Conservation (phyloP, 192 early-diverging fungal species). For the Umbelopsis sp. region DNA sequence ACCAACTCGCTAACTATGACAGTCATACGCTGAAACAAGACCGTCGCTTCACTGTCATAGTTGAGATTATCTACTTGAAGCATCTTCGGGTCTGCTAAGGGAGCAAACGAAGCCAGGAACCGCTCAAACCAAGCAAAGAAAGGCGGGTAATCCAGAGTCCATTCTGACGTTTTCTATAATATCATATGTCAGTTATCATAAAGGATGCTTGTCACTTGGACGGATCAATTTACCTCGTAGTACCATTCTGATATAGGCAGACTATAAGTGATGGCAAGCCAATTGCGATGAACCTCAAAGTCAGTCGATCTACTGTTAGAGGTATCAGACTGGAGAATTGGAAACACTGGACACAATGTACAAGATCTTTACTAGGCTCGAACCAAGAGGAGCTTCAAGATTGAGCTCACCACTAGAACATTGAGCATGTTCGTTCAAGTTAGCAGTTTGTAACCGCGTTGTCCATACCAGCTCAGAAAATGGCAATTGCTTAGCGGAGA, state of each 20-base stretch:
- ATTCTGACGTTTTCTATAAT: slow-evolving; percentile 73
- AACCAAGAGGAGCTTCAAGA: slow-evolving; percentile 68
- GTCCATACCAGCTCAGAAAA: neutral
- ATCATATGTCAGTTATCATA: neutral
- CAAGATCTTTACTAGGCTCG: slow-evolving; percentile 62
- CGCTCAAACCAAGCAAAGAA: slow-evolving; percentile 98
- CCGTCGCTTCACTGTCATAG: slow-evolving; percentile 67
- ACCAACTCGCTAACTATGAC: slow-evolving; percentile 85
- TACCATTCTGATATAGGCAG: slow-evolving; percentile 88
- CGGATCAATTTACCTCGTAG: slow-evolving; percentile 60
- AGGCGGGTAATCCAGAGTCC: slow-evolving; percentile 97
- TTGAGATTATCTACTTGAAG: slow-evolving; percentile 69
- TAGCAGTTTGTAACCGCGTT: neutral
- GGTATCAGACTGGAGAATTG: neutral
- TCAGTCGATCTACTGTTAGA: slow-evolving; percentile 83
- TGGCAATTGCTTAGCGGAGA: neutral
- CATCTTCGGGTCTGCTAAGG: slow-evolving; percentile 69
- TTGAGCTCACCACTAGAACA: slow-evolving; percentile 35
- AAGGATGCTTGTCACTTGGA: neutral
- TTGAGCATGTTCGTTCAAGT: slow-evolving; percentile 28
- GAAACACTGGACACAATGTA: neutral
- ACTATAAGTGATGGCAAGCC: slow-evolving; percentile 90
- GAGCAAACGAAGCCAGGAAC: slow-evolving; percentile 63
- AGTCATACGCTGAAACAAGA: slow-evolving; percentile 82
- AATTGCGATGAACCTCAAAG: slow-evolving; percentile 99